Percentiles rank a stretch among this genome's conserved stretches.
Conservation (phyloP, 495 filamentous ascomycete genomes). For the Aspergillus biplanus region DNA sequence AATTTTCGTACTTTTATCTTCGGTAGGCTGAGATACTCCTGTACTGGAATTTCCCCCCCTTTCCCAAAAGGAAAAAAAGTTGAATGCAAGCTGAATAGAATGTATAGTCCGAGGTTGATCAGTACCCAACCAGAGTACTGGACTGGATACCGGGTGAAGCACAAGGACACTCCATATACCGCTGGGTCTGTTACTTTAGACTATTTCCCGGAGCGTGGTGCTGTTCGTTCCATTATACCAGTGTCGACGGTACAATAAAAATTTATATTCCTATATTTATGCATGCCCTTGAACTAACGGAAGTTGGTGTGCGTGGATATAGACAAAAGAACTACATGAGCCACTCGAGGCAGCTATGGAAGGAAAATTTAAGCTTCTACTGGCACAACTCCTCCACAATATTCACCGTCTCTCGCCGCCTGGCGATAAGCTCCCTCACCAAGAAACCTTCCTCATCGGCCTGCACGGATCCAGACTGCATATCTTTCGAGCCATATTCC, state of each 20-base stretch:
- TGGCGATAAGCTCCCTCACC: slow-evolving; percentile 36
- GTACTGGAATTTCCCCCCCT: no score
- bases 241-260: slow-evolving; percentile 25
- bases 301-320: neutral
- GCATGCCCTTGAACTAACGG: neutral
- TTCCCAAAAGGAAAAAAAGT: neutral
- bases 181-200: slow-evolving; percentile 30
- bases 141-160: slow-evolving; percentile 35
- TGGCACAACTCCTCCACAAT: slow-evolving; percentile 31
- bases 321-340: slow-evolving; percentile 26
- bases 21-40: slow-evolving; percentile 20
- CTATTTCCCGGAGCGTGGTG: slow-evolving; percentile 15
- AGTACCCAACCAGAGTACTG: slow-evolving; percentile 32
- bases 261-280: neutral
- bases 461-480: slow-evolving; percentile 38
- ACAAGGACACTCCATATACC: slow-evolving; percentile 29
- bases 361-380: slow-evolving; percentile 36
- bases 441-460: slow-evolving; percentile 38
- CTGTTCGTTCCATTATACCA: slow-evolving; percentile 20
- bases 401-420: slow-evolving; percentile 26
- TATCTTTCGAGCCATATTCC: slow-evolving; percentile 36
- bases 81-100: neutral
- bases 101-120: slow-evolving; percentile 29
- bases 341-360: slow-evolving; percentile 22
- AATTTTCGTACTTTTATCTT: slow-evolving; percentile 22